These are phyloP conservation scores for Lactifluus volemus DNA, from an alignment of 768 basidiomycete species.

Conservation along the genomic window DNA sequence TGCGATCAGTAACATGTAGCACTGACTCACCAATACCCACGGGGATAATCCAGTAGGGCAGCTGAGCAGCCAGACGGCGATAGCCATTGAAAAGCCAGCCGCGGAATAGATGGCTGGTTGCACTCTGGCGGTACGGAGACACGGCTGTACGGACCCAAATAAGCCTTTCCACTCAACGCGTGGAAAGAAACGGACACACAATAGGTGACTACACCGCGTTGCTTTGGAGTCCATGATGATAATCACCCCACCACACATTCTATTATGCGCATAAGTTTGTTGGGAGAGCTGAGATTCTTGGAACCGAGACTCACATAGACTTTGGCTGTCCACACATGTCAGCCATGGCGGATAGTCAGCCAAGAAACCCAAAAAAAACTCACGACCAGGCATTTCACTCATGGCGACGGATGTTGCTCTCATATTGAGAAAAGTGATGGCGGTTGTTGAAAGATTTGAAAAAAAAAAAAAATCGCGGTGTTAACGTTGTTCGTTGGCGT, in stretches of 20 bases:
- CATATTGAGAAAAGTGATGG: conserved; percentile 6
- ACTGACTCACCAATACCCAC: conserved; percentile 55
- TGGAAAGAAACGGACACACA: conserved; percentile 39
- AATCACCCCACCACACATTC: conserved; percentile 88
- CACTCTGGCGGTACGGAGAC: conserved; percentile 68
- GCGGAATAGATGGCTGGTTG: conserved; percentile 57
- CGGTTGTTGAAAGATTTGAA: neutral
- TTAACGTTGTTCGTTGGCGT: neutral
- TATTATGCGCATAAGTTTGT: conserved; percentile 25
- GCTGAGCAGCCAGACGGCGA: conserved; percentile 58
- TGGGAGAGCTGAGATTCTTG: neutral
- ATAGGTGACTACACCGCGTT: conserved; percentile 69
- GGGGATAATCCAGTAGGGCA: conserved; percentile 69
- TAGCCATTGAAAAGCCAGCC: conserved; percentile 80
- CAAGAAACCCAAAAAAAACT: conserved; percentile 26
- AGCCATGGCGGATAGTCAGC: neutral
- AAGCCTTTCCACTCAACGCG: neutral
- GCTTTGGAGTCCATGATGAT: conserved; percentile 45
- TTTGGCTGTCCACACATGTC: conserved; percentile 41
- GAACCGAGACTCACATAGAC: conserved; percentile 52
- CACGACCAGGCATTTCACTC: conserved; percentile 77
- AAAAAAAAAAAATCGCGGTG: conserved; percentile 1
- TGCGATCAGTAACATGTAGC: neutral
- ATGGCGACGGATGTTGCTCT: conserved; percentile 34
- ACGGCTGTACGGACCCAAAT: conserved; percentile 38